Percentiles rank a stretch among this genome's conserved stretches.
Evolutionary conservation across 2,329 filamentous ascomycete genomes (phyloP).

Genomic region (Exophiala dermatitidis): DNA sequence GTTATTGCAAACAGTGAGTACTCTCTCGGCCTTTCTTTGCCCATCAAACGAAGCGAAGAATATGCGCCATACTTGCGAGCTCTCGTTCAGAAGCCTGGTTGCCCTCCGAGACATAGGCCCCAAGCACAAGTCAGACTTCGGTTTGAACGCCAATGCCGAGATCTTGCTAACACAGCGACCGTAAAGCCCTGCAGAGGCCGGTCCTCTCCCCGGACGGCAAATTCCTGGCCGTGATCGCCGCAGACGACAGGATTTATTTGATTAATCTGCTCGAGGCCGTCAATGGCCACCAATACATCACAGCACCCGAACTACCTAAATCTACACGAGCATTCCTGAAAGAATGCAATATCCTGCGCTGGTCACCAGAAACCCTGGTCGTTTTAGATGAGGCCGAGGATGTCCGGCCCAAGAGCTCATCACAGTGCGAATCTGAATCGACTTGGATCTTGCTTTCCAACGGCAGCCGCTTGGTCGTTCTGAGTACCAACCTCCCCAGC

Average conservation of each 20-base stretch:
- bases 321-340: conserved; percentile 5
- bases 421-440: conserved; percentile 5
- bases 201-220: conserved; percentile 18
- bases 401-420: conserved; percentile 6
- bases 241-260: conserved; percentile 16
- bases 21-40: no score
- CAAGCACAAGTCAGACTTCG: not conserved
- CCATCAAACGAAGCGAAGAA: no score
- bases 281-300: conserved; percentile 9
- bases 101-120: not conserved
- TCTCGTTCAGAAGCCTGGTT: no score
- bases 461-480: conserved; percentile 14
- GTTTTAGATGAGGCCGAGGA: conserved; percentile 1
- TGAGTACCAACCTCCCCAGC: conserved; percentile 12
- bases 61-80: no score
- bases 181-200: conserved; percentile 15
- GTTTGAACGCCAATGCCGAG: not conserved
- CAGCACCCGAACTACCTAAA: conserved; percentile 6
- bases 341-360: conserved; percentile 15
- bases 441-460: conserved; percentile 21
- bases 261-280: conserved; percentile 11
- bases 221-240: conserved; percentile 11
- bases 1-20: no score
- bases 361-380: conserved; percentile 16
- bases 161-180: not conserved